phyloP scores from a whole-genome alignment of 345 rosid genomes.

The Cardamine occulta region DNA sequence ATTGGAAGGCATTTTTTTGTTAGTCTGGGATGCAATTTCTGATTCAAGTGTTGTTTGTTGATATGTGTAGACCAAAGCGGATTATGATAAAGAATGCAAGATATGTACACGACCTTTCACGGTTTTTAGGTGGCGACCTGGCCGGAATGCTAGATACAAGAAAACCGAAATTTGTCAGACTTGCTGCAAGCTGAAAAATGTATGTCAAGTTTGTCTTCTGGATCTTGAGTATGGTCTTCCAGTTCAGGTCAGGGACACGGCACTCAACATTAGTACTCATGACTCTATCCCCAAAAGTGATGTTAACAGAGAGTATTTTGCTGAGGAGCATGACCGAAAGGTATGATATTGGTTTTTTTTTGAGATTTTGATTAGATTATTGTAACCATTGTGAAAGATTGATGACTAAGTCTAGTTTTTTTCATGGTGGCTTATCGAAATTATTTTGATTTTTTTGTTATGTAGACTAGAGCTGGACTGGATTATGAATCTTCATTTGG shows the following conservation, averaged over 20 bases:
- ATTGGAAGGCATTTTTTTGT: background rate
- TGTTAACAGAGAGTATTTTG: constrained; percentile 87
- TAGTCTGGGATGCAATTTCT: background rate
- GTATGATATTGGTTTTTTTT: constrained; percentile 44
- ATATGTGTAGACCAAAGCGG: constrained; percentile 74
- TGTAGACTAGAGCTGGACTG: constrained; percentile 93
- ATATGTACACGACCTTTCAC: constrained; percentile 94
- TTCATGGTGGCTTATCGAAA: constrained; percentile 6
- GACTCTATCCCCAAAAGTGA: constrained; percentile 94
- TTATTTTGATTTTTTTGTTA: constrained; percentile 4
- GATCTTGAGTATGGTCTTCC: constrained; percentile 97
- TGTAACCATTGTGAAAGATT: background rate
- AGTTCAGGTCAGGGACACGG: constrained; percentile 92
- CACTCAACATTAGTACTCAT: constrained; percentile 72
- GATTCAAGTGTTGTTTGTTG: constrained; percentile 24
- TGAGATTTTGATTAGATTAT: background rate
- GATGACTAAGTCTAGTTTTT: constrained; percentile 1
- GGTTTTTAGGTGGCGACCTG: constrained; percentile 95
- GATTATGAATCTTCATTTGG: constrained; percentile 97
- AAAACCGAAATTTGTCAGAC: constrained; percentile 94
- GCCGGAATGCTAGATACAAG: constrained; percentile 88
- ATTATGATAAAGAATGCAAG: constrained; percentile 96
- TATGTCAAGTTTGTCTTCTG: constrained; percentile 97
- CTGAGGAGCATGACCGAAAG: constrained; percentile 93
- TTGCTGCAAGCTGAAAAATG: constrained; percentile 91